Evolutionary conservation across 1,284 basidiomycete genomes (phyloP).

Genomic region (Hemileia vastatrix): DNA sequence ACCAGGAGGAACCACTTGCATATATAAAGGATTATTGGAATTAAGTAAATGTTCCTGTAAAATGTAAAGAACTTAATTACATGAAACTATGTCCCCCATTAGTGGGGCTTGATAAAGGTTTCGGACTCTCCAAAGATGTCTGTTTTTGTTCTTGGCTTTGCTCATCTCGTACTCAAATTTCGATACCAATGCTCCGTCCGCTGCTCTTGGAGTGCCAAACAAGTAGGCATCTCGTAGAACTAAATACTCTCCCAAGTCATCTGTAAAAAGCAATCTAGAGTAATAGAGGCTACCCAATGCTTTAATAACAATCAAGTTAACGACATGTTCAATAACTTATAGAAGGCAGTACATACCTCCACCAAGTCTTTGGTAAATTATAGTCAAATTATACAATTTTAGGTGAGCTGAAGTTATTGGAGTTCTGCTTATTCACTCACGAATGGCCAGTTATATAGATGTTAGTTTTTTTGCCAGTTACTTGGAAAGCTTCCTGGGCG

Average conservation of each 20-base stretch:
- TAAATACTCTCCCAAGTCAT: constrained; percentile 13
- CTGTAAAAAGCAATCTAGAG: constrained; percentile 12
- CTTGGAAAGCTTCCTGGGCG: constrained; percentile 3
- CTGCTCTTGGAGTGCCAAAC: constrained; percentile 18
- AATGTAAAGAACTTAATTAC: too few species aligned
- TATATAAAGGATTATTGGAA: too few species aligned
- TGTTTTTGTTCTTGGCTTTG: constrained; percentile 3
- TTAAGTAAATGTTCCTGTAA: too few species aligned
- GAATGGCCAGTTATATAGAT: constrained; percentile 13
- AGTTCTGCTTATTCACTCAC: neutral
- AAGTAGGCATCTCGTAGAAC: constrained; percentile 15
- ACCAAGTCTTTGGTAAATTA: constrained; percentile 3
- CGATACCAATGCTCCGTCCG: constrained; percentile 4
- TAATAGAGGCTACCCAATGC: too few species aligned
- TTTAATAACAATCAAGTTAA: too few species aligned
- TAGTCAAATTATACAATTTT: neutral
- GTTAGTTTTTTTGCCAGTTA: constrained; percentile 4
- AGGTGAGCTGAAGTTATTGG: neutral
- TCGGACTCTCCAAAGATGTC: constrained; percentile 10
- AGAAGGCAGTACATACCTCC: constrained; percentile 13
- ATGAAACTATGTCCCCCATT: constrained; percentile 10
- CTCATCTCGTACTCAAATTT: constrained; percentile 9
- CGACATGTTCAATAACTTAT: too few species aligned
- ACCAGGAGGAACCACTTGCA: constrained; percentile 12
- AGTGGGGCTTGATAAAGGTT: constrained; percentile 9